These are phyloP conservation scores for Piper betle DNA, from an alignment of 164 flowering plant genomes.

Conservation along the genomic window DNA sequence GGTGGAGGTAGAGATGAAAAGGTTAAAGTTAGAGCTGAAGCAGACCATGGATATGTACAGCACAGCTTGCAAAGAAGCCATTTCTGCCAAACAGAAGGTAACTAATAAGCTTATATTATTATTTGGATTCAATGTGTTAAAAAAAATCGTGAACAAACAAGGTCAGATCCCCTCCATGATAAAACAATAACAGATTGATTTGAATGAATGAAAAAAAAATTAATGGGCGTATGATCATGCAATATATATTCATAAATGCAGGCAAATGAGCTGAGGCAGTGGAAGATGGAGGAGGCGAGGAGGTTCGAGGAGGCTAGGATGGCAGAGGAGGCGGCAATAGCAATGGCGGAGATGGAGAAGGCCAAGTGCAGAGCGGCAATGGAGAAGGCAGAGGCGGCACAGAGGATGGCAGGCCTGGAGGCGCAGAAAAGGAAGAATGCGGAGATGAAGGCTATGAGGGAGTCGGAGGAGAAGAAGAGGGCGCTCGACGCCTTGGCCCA, in stretches of 20 bases:
- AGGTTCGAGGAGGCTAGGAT: conserved; percentile 40
- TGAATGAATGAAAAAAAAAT: no score
- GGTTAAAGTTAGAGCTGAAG: conserved; percentile 49
- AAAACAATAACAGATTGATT: conserved; percentile 2
- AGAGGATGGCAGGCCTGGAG: conserved; percentile 54
- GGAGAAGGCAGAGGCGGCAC: conserved; percentile 51
- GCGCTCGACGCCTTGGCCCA: conserved; percentile 24
- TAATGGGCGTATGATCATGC: no score
- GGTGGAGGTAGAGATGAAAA: conserved; percentile 55
- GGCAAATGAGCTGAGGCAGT: conserved; percentile 42
- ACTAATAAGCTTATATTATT: no score
- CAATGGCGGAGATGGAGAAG: conserved; percentile 48
- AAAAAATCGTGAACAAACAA: no score
- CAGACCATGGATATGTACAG: conserved; percentile 75
- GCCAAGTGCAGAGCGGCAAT: conserved; percentile 50
- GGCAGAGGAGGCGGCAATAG: conserved; percentile 49
- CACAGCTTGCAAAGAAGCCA: conserved; percentile 63
- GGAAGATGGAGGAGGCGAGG: conserved; percentile 43
- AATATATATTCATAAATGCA: not conserved
- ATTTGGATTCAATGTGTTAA: no score
- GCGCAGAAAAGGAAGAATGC: conserved; percentile 32
- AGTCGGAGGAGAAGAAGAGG: conserved; percentile 38
- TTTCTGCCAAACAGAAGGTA: conserved; percentile 54
- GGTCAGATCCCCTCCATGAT: not conserved
- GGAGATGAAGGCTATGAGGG: conserved; percentile 36